Evolutionary conservation across 2,329 filamentous ascomycete genomes (phyloP).

Genomic region (Rutstroemia sydowiana): DNA sequence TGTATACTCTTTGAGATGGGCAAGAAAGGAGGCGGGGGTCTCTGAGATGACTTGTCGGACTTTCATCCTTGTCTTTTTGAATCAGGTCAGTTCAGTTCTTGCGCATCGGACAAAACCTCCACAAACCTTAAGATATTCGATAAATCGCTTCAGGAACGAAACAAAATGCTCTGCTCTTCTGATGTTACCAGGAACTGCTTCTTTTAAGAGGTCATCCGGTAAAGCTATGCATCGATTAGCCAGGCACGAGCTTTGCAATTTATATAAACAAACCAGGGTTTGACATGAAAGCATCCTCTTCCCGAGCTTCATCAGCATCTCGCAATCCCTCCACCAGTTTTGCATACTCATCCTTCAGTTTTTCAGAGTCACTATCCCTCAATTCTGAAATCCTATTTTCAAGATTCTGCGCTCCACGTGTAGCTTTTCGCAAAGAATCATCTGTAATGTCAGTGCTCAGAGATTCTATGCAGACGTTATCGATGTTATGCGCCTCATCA

Average conservation of each 20-base stretch:
- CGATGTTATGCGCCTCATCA: slow-evolving; percentile 97
- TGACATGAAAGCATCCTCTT: slow-evolving; percentile 95
- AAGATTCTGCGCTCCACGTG: slow-evolving; percentile 81
- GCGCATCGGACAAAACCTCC: not conserved
- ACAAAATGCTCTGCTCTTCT: slow-evolving; percentile 93
- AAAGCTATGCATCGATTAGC: slow-evolving; percentile 47
- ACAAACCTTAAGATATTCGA: slow-evolving; percentile 79
- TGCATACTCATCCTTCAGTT: slow-evolving; percentile 89
- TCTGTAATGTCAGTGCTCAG: slow-evolving; percentile 95
- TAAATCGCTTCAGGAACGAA: slow-evolving; percentile 89
- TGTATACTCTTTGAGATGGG: slow-evolving; percentile 88
- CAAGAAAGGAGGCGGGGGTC: slow-evolving; percentile 87
- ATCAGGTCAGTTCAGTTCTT: slow-evolving; percentile 11
- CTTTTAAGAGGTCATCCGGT: slow-evolving; percentile 87
- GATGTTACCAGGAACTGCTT: slow-evolving; percentile 95
- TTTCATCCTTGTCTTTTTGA: slow-evolving; percentile 83
- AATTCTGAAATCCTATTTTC: slow-evolving; percentile 89
- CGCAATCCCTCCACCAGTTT: slow-evolving; percentile 89
- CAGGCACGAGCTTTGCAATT: not conserved
- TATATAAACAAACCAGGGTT: slow-evolving; percentile 52
- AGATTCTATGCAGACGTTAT: slow-evolving; percentile 98
- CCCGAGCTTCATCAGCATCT: slow-evolving; percentile 78
- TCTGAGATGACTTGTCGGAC: slow-evolving; percentile 96
- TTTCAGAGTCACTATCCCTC: slow-evolving; percentile 91
- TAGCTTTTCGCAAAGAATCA: slow-evolving; percentile 85